A percentile compares a stretch with the other conserved stretches of the same genome.
phyloP scores from a whole-genome alignment of 2,329 filamentous ascomycete genomes.

The Esteya vermicola region DNA sequence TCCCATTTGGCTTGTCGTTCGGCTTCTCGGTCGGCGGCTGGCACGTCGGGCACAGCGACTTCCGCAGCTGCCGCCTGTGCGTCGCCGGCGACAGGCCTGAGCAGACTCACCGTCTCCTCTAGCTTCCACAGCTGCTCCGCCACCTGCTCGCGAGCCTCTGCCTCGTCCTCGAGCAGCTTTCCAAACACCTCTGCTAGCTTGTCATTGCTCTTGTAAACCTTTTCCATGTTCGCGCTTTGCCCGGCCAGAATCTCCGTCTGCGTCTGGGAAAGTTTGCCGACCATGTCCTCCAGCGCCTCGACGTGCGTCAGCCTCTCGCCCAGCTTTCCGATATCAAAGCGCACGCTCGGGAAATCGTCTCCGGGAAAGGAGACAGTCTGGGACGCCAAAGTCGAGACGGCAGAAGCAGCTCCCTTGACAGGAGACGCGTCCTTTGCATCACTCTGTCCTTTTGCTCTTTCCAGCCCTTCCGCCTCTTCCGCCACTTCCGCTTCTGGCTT shows the following conservation, averaged over 20 bases:
- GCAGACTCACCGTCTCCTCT: constrained; percentile 1
- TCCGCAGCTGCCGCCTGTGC: too few species aligned
- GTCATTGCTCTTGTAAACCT: not conserved
- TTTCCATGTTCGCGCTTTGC: not conserved
- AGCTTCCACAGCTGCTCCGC: constrained; percentile 1
- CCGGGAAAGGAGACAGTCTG: constrained; percentile 5
- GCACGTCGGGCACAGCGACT: too few species aligned
- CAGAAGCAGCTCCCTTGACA: not conserved
- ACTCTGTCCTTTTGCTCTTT: too few species aligned
- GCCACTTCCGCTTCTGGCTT: too few species aligned
- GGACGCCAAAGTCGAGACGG: not conserved
- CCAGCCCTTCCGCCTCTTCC: too few species aligned
- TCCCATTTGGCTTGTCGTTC: too few species aligned
- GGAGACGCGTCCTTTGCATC: too few species aligned
- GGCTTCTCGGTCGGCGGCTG: too few species aligned
- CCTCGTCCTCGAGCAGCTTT: constrained; percentile 1
- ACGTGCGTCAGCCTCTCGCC: constrained; percentile 3
- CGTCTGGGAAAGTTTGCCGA: not conserved
- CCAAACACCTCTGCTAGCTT: constrained; percentile 2
- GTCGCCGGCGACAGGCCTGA: too few species aligned
- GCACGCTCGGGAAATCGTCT: constrained; percentile 9
- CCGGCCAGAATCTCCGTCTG: not conserved
- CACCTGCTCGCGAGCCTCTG: not conserved
- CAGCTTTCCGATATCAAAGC: constrained; percentile 6
- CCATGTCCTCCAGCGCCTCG: not conserved